These are phyloP conservation scores for Lepraria neglecta DNA, from an alignment of 495 filamentous ascomycete species.

Conservation along the genomic window DNA sequence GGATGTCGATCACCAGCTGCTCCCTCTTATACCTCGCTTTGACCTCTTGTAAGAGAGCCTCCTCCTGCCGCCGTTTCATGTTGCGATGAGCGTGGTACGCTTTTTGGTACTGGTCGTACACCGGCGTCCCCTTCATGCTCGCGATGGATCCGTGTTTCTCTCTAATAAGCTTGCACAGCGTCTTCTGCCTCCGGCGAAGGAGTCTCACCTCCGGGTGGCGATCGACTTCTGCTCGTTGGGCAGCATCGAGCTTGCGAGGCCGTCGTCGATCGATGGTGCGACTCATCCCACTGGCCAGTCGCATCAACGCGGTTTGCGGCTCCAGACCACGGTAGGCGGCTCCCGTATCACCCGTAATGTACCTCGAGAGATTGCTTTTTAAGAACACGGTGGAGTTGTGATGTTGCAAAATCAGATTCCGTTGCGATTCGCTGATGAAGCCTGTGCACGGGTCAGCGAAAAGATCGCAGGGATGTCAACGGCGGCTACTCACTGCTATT, in stretches of 20 bases:
- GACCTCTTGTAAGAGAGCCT: neutral
- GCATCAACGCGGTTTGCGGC: conserved; percentile 17
- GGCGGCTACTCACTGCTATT: conserved; percentile 19
- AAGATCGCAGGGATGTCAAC: neutral
- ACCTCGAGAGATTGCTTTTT: conserved; percentile 15
- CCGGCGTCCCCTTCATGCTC: neutral
- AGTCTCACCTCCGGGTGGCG: neutral
- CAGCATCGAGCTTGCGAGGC: neutral
- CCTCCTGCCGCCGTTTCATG: neutral
- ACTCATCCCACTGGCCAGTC: conserved; percentile 14
- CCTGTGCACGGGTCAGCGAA: conserved; percentile 2
- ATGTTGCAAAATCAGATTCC: conserved; percentile 14
- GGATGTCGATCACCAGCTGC: conserved; percentile 32
- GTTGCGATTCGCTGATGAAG: conserved; percentile 10
- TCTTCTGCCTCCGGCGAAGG: neutral
- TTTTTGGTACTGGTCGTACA: neutral
- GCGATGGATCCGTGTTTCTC: neutral
- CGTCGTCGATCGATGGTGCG: conserved; percentile 13
- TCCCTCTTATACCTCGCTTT: conserved; percentile 30
- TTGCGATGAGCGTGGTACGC: neutral
- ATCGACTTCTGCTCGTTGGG: neutral
- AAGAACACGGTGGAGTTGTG: conserved; percentile 15
- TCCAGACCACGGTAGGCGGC: conserved; percentile 14
- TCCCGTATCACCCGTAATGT: conserved; percentile 19
- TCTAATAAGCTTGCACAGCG: neutral